Percentiles rank a stretch among this genome's conserved stretches.
These are phyloP conservation scores for Aspergillus pseudotamarii DNA, from an alignment of 2,329 filamentous ascomycete genomes.

Conservation along the genomic window DNA sequence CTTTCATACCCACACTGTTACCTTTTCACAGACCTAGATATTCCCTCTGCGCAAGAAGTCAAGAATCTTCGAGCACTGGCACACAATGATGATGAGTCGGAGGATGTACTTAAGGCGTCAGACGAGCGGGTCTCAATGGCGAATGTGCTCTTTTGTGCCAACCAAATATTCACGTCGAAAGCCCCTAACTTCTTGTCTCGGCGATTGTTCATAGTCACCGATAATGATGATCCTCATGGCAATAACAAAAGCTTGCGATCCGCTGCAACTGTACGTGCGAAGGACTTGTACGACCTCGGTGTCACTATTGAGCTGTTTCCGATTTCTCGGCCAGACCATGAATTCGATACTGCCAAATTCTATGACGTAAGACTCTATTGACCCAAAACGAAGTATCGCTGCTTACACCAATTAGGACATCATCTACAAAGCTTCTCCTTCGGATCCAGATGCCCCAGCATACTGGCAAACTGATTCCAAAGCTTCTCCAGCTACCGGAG, in stretches of 20 bases:
- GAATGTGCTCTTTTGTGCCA: slow-evolving; percentile 90
- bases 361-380: slow-evolving; percentile 72
- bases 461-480: slow-evolving; percentile 53
- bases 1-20: slow-evolving; percentile 88
- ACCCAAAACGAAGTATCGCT: neutral
- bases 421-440: slow-evolving; percentile 74
- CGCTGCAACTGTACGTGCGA: slow-evolving; percentile 81
- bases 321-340: slow-evolving; percentile 69
- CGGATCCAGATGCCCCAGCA: slow-evolving; percentile 68
- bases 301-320: slow-evolving; percentile 93
- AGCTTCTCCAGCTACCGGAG: slow-evolving; percentile 67
- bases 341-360: slow-evolving; percentile 82
- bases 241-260: slow-evolving; percentile 72
- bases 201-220: slow-evolving; percentile 92
- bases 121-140: slow-evolving; percentile 75
- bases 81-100: slow-evolving; percentile 73
- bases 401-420: slow-evolving; percentile 67
- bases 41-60: slow-evolving; percentile 85
- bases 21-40: slow-evolving; percentile 81
- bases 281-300: slow-evolving; percentile 91
- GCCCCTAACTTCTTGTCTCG: slow-evolving; percentile 92
- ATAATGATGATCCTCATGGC: slow-evolving; percentile 83
- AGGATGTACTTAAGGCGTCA: slow-evolving; percentile 70
- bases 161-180: slow-evolving; percentile 93
- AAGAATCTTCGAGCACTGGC: slow-evolving; percentile 75